Base-by-base conservation (phyloP, 2,329 filamentous ascomycete species). In the Tolypocladium cylindrosporum region DNA sequence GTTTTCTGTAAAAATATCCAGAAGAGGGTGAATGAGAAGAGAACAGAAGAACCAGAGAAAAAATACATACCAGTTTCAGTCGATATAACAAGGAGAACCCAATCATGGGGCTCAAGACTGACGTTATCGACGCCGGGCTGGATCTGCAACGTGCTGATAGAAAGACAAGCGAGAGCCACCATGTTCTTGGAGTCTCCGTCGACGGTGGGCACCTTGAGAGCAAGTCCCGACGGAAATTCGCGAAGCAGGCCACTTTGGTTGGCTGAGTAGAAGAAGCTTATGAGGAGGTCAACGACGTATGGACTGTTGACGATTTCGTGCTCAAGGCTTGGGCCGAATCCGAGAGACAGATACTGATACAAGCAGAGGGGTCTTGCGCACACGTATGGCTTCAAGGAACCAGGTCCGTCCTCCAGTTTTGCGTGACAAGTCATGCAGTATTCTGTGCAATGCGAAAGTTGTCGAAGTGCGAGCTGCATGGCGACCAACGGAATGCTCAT, bases 361-460 rank as follows among this genome's bases (percentile, higher is more conserved):
- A 96, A 75, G 66, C 92, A 97, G 3, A 97, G 77, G 1, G 80
- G 77, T 14, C 83, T 80, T 27, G 83, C 82, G 72, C 92, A 97
- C 51, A 96, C 90, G 60, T 88, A 90, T 2, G 89, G 89, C 63
- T 89, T 90, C 60, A 91, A 75, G 1, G 87, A 83, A 64, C 87
- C 83, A 42, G 93, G 85, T 0, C 83, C 80, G 2, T 78, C 79
- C 1, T 81, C 71, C 41, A 90, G 79, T 63, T 80, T 86, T 63
- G 82, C 81, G 70, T 95, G 89, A 66, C 92, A 97, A 31, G 92
- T 85, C 57, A 96, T 80, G 70, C 92, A 97, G 70, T 93, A 96
- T 57, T 94, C 86, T 0, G 89, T 91, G 69, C 90, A 96, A 59
- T 84, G 86, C 9, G 89, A 81, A 60, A 96, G 84, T 65, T 91